These are phyloP conservation scores for Arabidopsis arenosa DNA, from an alignment of 345 rosid species.

Conservation along the genomic window DNA sequence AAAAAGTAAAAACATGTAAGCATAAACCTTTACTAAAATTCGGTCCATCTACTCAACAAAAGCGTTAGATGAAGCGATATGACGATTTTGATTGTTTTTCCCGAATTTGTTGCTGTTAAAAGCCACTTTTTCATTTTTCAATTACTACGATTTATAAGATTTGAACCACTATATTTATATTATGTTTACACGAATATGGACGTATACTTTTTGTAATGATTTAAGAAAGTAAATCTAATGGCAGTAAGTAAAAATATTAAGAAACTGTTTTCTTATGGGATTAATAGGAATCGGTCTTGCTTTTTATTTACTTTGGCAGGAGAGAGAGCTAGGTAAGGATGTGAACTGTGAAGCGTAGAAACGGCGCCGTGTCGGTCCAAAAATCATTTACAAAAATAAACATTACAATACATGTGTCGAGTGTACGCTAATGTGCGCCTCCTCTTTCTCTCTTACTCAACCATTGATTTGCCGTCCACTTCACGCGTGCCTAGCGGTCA, in stretches of 20 bases:
- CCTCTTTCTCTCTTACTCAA: slow-evolving; percentile 26
- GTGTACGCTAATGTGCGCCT: slow-evolving; percentile 32
- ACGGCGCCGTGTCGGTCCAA: slow-evolving; percentile 44
- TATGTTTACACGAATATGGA: slow-evolving; percentile 3
- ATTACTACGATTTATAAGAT: background rate
- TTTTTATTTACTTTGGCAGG: background rate
- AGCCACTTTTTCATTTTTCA: background rate
- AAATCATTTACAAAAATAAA: background rate
- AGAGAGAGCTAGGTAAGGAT: slow-evolving; percentile 8
- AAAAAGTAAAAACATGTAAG: too few relatives aligned
- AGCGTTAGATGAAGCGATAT: too few relatives aligned
- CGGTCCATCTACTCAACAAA: too few relatives aligned
- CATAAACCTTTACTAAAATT: too few relatives aligned
- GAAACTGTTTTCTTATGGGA: background rate
- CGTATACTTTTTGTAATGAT: background rate
- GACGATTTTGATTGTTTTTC: too few relatives aligned
- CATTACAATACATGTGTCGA: slow-evolving; percentile 35
- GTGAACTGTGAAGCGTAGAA: slow-evolving; percentile 42
- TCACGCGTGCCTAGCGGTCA: slow-evolving; percentile 72
- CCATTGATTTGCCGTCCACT: slow-evolving; percentile 61
- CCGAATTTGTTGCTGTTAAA: too few relatives aligned
- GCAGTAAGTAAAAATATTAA: background rate
- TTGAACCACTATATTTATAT: background rate
- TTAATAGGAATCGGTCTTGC: background rate
- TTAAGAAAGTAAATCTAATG: background rate